Percentiles rank a stretch among this genome's conserved stretches.
phyloP scores from a whole-genome alignment of 129 eudicot genomes.

The Centrapalus pauciflorus region DNA sequence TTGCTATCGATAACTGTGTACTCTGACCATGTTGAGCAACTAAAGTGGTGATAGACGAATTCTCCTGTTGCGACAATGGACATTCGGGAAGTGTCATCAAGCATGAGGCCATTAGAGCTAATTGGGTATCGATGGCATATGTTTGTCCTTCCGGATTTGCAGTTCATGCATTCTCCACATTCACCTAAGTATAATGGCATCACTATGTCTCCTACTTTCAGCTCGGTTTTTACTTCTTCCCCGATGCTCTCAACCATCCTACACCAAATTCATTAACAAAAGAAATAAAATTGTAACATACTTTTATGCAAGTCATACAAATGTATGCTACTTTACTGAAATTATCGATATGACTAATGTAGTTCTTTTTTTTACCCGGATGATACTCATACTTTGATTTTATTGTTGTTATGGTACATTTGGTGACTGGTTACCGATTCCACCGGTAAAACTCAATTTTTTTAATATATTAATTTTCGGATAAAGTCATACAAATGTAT shows the following conservation, averaged over 20 bases:
- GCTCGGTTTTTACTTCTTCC: not conserved
- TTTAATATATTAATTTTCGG: too few relatives aligned
- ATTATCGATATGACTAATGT: too few relatives aligned
- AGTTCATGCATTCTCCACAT: constrained; percentile 8
- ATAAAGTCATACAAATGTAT: too few relatives aligned
- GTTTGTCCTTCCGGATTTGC: constrained; percentile 6
- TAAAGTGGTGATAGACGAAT: not conserved
- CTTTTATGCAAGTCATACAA: too few relatives aligned
- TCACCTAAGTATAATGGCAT: constrained; percentile 10
- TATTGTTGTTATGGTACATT: too few relatives aligned
- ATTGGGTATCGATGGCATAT: not conserved
- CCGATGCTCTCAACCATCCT: constrained; percentile 17
- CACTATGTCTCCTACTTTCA: constrained; percentile 17
- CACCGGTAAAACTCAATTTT: too few relatives aligned
- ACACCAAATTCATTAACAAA: too few relatives aligned
- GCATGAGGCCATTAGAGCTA: not conserved
- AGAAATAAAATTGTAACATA: too few relatives aligned
- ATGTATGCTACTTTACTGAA: too few relatives aligned
- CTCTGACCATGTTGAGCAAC: constrained; percentile 9
- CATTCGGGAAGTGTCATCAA: constrained; percentile 6
- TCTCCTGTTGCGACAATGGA: constrained; percentile 3
- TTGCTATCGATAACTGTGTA: not conserved
- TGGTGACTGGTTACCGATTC: too few relatives aligned
- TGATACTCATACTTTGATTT: too few relatives aligned
- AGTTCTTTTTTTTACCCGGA: too few relatives aligned